Evolutionary conservation across 129 eudicot genomes (phyloP).

Genomic region (Chrysanthemum lavandulifolium): DNA sequence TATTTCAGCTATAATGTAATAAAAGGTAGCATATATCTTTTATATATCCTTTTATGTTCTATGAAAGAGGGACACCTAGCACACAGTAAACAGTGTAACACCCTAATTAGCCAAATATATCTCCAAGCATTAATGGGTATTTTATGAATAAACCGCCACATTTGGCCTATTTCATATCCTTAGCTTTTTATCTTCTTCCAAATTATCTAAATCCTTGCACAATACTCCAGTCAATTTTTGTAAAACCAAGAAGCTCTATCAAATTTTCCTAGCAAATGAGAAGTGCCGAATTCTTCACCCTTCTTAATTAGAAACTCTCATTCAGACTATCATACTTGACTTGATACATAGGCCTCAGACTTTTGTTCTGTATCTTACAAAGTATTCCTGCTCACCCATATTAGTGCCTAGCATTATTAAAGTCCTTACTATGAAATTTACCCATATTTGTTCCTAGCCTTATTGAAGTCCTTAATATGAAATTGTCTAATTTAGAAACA

Average conservation of each 20-base stretch:
- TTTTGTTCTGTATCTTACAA: neutral
- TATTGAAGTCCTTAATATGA: no score
- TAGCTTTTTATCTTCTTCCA: neutral
- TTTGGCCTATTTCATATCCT: neutral
- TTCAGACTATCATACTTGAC: neutral
- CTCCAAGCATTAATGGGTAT: neutral
- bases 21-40: neutral
- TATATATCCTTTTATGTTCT: neutral
- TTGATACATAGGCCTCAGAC: neutral
- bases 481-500: neutral
- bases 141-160: neutral
- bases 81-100: neutral
- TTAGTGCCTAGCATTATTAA: no score
- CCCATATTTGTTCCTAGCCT: no score
- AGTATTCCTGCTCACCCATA: neutral
- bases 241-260: neutral
- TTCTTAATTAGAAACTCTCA: neutral
- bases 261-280: neutral
- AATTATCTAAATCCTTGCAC: neutral
- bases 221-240: neutral
- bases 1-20: neutral
- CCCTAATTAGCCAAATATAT: neutral
- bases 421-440: no score
- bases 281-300: no score
- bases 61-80: neutral